Conservation (phyloP, 192 early-diverging fungal genomes). For the Entomortierella beljakovae region DNA sequence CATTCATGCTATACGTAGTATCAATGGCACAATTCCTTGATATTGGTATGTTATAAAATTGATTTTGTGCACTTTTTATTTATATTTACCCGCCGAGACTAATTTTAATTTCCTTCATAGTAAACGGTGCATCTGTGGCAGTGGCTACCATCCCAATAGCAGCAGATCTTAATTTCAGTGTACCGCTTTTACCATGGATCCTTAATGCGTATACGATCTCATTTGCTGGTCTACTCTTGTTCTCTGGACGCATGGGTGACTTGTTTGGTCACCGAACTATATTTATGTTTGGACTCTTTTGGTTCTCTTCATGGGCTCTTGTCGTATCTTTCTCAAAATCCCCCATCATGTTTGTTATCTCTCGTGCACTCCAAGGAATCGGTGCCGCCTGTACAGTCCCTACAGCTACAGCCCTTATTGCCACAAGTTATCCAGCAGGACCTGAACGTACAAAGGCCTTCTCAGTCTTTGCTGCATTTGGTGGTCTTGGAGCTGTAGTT, state of each 20-base stretch:
- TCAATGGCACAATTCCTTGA: slow-evolving; percentile 45
- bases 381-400: slow-evolving; percentile 52
- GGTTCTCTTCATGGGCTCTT: slow-evolving; percentile 35
- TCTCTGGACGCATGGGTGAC: slow-evolving; percentile 47
- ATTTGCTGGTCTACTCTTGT: slow-evolving; percentile 51
- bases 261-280: slow-evolving; percentile 50
- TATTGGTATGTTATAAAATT: slow-evolving; percentile 7
- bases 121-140: slow-evolving; percentile 32
- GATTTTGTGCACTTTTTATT: neutral
- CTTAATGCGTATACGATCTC: slow-evolving; percentile 50
- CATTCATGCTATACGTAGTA: slow-evolving; percentile 37
- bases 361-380: slow-evolving; percentile 46
- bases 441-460: slow-evolving; percentile 45
- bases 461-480: slow-evolving; percentile 46
- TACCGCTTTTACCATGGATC: slow-evolving; percentile 27
- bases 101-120: no score
- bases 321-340: slow-evolving; percentile 39
- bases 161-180: slow-evolving; percentile 16
- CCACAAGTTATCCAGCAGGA: slow-evolving; percentile 30
- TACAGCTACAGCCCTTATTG: slow-evolving; percentile 43
- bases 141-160: slow-evolving; percentile 31
- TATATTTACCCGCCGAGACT: no score
- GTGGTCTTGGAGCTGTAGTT: slow-evolving; percentile 29
- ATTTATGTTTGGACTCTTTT: slow-evolving; percentile 42
- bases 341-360: slow-evolving; percentile 39